Base-by-base conservation (phyloP, 75 land plant species). In the Picea glauca region DNA sequence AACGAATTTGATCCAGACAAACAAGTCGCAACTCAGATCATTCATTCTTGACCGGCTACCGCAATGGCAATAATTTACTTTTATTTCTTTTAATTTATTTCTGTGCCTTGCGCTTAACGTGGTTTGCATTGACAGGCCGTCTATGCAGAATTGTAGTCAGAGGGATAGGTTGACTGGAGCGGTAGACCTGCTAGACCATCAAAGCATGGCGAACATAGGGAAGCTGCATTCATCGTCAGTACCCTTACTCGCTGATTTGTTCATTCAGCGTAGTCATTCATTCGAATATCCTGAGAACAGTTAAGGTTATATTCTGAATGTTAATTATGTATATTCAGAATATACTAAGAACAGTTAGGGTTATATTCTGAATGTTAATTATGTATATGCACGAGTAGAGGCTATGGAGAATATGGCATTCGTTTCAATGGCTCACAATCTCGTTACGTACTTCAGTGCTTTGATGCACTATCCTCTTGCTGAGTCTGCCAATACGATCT, bases 401-500 rank as follows among this genome's bases (percentile, higher is more conserved):
- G 64, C 58, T 26, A 26, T 26, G 26, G 26, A 26, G 26, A 26
- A 26, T 26, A 26, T 26, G 26, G 26, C 26, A 26, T 81, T 81
- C 46, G 32, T 82, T 4, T 79, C 83, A 3, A 76, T 81, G 58
- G 75, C 78, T 5, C 66, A 40, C 33, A 87, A 81, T 32, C 70
- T 87, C 31, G 83, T 87, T 40, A 66, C 65, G 14, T 87, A 87
- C 26, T 26, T 26, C 26, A 26, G 26, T 26, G 26, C 26, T 26
- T 26, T 26, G 26, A 26, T 26, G 26, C 78, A 84, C 26, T 58
- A 75, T 43, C 31, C 76, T 0, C 60, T 78, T 14, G 70, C 85
- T 2, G 68, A 67, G 5, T 59, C 86, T 9, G 86, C 89, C 0
- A 84, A 50, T 21, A 78, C 33, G 46, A 79, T 83, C 61, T 84